phyloP scores from a whole-genome alignment of 495 filamentous ascomycete genomes.

The Xylaria palmicola region DNA sequence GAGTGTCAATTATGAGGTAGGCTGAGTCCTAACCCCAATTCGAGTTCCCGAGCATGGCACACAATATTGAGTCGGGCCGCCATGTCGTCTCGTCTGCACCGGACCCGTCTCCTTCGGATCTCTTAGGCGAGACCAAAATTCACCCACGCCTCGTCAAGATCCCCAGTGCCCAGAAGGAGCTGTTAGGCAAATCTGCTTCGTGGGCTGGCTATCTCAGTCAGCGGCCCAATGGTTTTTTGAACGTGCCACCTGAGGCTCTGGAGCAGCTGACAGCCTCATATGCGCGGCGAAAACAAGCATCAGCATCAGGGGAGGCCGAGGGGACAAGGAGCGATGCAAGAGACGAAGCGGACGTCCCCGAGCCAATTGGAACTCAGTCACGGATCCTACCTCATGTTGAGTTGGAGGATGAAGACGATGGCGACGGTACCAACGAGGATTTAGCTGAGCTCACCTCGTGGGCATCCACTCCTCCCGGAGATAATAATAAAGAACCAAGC shows the following conservation, averaged over 20 bases:
- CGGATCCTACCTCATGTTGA: not conserved
- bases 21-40: not conserved
- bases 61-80: not conserved
- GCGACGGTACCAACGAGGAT: not conserved
- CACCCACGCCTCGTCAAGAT: constrained; percentile 47
- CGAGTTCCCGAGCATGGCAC: constrained; percentile 17
- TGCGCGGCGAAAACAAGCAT: constrained; percentile 14
- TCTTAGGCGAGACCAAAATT: constrained; percentile 20
- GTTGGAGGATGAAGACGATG: constrained; percentile 4
- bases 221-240: constrained; percentile 23
- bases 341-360: not conserved
- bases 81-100: not conserved
- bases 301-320: constrained; percentile 3
- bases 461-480: constrained; percentile 14
- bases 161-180: constrained; percentile 56
- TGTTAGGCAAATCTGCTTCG: constrained; percentile 53
- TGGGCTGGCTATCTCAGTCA: constrained; percentile 30
- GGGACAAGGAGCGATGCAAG: constrained; percentile 23
- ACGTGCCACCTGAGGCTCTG: constrained; percentile 41
- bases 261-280: constrained; percentile 32
- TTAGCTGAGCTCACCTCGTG: not conserved
- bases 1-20: not conserved
- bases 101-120: constrained; percentile 11
- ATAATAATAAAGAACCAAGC: not conserved
- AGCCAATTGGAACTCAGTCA: constrained; percentile 6